These are phyloP conservation scores for Chlorella sp. DNA, from an alignment of 139 green algal genomes.

Conservation along the genomic window DNA sequence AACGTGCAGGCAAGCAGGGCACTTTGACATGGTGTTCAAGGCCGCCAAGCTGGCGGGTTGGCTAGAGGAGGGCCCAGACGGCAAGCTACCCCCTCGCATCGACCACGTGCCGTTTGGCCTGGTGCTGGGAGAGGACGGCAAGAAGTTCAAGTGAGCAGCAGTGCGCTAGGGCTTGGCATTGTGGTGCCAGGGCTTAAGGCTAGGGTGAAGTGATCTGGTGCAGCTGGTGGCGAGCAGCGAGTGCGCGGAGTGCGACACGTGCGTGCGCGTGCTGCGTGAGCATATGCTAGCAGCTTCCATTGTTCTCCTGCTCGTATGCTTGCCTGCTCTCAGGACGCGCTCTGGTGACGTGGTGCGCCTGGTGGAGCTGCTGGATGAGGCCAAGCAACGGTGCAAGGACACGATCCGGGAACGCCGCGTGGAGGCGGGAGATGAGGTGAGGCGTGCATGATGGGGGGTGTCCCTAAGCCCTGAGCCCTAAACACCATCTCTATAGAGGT, in stretches of 20 bases:
- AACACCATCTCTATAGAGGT: too few species aligned
- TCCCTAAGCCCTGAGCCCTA: not conserved
- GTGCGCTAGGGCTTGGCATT: too few species aligned
- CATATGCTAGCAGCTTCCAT: too few species aligned
- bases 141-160: constrained; percentile 57
- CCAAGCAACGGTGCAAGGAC: constrained; percentile 52
- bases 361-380: constrained; percentile 95
- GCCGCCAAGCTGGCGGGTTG: constrained; percentile 49
- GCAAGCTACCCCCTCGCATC: constrained; percentile 30
- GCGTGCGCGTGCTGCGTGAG: too few species aligned
- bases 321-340: constrained; percentile 30
- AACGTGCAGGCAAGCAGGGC: constrained; percentile 69
- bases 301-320: too few species aligned
- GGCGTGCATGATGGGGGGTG: too few species aligned
- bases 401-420: constrained; percentile 55
- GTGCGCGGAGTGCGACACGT: too few species aligned
- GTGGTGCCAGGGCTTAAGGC: too few species aligned
- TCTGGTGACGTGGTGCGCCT: constrained; percentile 68
- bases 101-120: constrained; percentile 95
- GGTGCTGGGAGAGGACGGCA: constrained; percentile 94
- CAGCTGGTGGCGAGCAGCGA: too few species aligned
- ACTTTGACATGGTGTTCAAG: constrained; percentile 90
- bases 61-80: not conserved
- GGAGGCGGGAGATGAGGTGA: constrained; percentile 42
- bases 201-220: too few species aligned